Percentiles rank a stretch among this genome's conserved stretches.
Evolutionary conservation across 352 stramenopile genomes (phyloP).

Genomic region (Thraustotheca clavata): DNA sequence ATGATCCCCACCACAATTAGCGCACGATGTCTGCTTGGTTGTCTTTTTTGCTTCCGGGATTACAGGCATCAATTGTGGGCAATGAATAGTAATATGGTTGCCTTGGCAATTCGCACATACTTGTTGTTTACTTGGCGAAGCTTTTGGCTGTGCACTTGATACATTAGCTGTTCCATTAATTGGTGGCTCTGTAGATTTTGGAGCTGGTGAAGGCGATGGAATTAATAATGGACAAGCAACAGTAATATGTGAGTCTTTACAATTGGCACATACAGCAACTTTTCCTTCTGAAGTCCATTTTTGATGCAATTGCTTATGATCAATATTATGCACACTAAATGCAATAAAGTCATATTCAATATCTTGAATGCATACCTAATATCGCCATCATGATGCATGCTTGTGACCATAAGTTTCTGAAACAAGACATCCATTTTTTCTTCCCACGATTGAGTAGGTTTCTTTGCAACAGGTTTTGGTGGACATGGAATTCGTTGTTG

Average conservation of each 20-base stretch:
- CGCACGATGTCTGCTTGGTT: conserved; percentile 52
- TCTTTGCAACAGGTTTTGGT: not conserved
- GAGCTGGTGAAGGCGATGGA: too few species aligned
- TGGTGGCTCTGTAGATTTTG: too few species aligned
- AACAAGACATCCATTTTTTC: conserved; percentile 79
- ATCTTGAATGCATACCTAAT: conserved; percentile 69
- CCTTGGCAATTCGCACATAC: conserved; percentile 70
- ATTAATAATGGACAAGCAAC: conserved; percentile 58
- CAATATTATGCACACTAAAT: conserved; percentile 59
- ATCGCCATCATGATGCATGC: conserved; percentile 55
- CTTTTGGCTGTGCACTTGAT: too few species aligned
- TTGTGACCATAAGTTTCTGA: conserved; percentile 79
- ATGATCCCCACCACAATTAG: conserved; percentile 72
- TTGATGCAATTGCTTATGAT: conserved; percentile 26
- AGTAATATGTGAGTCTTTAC: conserved; percentile 73
- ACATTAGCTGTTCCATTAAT: too few species aligned
- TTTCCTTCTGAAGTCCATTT: conserved; percentile 23
- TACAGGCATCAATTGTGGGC: conserved; percentile 40
- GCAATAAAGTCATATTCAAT: conserved; percentile 7
- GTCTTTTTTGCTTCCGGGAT: too few species aligned
- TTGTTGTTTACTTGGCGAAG: too few species aligned
- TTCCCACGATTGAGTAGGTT: conserved; percentile 37
- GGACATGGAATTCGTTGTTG: too few species aligned
- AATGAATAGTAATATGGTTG: conserved; percentile 75
- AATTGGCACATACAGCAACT: conserved; percentile 64